Evolutionary conservation across 164 flowering plant genomes (phyloP).

Genomic region (Annona squamosa): DNA sequence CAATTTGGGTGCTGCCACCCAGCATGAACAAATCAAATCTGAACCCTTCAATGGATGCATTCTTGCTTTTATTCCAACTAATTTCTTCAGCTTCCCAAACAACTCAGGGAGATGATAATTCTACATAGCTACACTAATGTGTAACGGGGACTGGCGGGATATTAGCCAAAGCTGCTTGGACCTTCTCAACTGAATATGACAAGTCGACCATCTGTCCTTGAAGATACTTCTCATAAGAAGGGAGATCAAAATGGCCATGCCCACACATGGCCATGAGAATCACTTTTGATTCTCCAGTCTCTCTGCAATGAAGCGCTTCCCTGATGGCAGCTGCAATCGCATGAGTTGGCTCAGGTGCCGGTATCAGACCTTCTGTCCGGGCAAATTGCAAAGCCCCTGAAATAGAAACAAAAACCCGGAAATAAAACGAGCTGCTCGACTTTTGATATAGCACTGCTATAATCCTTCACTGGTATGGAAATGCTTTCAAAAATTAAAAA

Average conservation of each 20-base stretch:
- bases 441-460: no score
- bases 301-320: constrained; percentile 79
- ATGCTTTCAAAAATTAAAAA: no score
- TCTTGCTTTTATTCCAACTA: no score
- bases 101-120: no score
- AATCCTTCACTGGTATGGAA: no score
- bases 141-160: constrained; percentile 36
- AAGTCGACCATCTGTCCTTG: constrained; percentile 79
- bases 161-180: constrained; percentile 48
- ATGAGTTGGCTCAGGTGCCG: constrained; percentile 97
- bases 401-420: constrained; percentile 8
- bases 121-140: no score
- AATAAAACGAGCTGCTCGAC: no score
- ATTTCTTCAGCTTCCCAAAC: no score
- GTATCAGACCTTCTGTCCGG: constrained; percentile 78
- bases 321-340: constrained; percentile 94
- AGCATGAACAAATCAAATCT: no score
- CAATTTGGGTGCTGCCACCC: no score
- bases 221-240: constrained; percentile 84
- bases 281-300: constrained; percentile 82
- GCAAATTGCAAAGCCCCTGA: constrained; percentile 91
- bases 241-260: constrained; percentile 93
- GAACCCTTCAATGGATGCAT: no score
- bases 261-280: constrained; percentile 95
- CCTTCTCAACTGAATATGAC: constrained; percentile 51